Evolutionary conservation across 345 rosid genomes (phyloP).

Genomic region (Trapa incisa): DNA sequence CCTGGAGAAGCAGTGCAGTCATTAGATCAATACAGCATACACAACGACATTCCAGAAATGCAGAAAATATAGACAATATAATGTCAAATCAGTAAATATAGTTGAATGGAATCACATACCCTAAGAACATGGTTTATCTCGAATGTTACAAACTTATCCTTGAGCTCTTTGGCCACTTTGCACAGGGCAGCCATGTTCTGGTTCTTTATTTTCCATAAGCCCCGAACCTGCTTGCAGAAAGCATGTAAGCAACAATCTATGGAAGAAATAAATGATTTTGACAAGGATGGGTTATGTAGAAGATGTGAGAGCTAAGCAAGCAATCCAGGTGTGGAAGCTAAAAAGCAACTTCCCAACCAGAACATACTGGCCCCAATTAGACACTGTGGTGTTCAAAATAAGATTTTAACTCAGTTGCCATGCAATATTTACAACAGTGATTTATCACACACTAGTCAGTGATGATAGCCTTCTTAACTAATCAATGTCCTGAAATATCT

Average conservation of each 20-base stretch:
- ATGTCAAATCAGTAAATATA: not conserved
- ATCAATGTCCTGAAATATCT: too few relatives aligned
- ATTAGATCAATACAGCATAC: constrained; percentile 1
- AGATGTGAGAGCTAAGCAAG: not conserved
- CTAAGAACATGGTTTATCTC: constrained; percentile 53
- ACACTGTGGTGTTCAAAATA: too few relatives aligned
- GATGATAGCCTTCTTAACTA: too few relatives aligned
- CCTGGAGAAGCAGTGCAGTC: constrained; percentile 20
- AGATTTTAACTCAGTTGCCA: not conserved
- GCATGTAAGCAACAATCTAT: not conserved
- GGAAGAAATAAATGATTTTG: not conserved
- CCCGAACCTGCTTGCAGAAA: constrained; percentile 45
- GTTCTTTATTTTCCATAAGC: constrained; percentile 62
- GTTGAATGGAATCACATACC: constrained; percentile 26
- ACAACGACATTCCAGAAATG: not conserved
- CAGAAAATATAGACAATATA: too few relatives aligned
- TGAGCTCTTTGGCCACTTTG: constrained; percentile 58
- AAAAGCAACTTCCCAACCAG: not conserved
- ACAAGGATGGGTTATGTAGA: not conserved
- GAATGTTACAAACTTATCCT: constrained; percentile 43
- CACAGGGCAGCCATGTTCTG: constrained; percentile 56
- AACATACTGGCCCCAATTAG: not conserved
- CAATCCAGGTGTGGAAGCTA: not conserved
- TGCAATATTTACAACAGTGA: not conserved
- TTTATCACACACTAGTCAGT: too few relatives aligned